A percentile compares a stretch with the other conserved stretches of the same genome.
These are phyloP conservation scores for Esteya vermicola DNA, from an alignment of 2,329 filamentous ascomycete species.

Conservation along the genomic window DNA sequence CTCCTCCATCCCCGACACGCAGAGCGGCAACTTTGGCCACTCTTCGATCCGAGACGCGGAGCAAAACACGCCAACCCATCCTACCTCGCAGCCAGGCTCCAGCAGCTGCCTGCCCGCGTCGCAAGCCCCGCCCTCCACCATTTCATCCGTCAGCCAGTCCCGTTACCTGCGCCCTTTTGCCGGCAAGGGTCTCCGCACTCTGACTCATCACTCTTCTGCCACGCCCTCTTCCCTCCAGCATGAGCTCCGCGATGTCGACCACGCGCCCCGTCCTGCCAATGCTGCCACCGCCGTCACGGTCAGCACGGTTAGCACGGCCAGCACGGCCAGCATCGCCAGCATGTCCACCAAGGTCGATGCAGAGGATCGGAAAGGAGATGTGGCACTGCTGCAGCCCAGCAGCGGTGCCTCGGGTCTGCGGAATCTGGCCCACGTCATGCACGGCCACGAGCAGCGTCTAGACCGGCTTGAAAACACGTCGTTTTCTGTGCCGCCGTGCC, in stretches of 20 bases:
- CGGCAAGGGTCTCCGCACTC: conserved; percentile 40
- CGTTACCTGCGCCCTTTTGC: conserved; percentile 40
- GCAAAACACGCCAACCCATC: no score
- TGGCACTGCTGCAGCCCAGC: no score
- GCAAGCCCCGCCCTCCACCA: conserved; percentile 31
- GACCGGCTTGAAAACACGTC: conserved; percentile 57
- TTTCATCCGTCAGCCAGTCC: conserved; percentile 30
- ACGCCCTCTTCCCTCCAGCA: conserved; percentile 14
- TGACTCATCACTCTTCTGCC: conserved; percentile 21
- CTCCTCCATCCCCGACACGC: conserved; percentile 40
- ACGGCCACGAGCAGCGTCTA: conserved; percentile 49
- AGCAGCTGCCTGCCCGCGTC: conserved; percentile 26
- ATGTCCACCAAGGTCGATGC: not conserved
- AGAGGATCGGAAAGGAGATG: no score
- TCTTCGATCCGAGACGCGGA: conserved; percentile 24
- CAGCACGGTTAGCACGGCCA: not conserved
- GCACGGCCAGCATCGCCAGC: not conserved
- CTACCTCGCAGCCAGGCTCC: conserved; percentile 20
- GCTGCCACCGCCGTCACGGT: not conserved
- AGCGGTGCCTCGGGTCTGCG: conserved; percentile 16
- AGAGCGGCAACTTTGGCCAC: conserved; percentile 32
- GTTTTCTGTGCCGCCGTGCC: conserved; percentile 43
- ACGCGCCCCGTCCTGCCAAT: no score
- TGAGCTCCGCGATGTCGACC: no score
- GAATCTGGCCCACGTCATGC: conserved; percentile 36